These are phyloP conservation scores for Dioscorea dumetorum DNA, from an alignment of 106 monocot genomes.

Conservation along the genomic window DNA sequence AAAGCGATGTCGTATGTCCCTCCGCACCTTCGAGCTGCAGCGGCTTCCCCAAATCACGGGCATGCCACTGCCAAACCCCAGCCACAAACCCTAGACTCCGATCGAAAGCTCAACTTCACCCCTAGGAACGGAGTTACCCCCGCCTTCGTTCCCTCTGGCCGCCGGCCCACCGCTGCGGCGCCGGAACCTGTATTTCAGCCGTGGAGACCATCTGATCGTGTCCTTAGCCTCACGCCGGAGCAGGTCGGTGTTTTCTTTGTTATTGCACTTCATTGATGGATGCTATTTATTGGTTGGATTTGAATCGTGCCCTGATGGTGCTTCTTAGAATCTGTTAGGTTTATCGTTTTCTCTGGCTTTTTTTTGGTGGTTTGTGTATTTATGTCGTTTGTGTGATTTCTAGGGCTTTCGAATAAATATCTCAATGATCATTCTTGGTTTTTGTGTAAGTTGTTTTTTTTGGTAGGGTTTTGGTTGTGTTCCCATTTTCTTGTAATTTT, in stretches of 20 bases:
- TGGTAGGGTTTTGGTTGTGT: not conserved
- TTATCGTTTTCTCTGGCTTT: not conserved
- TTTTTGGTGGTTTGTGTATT: too few relatives aligned
- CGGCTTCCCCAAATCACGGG: constrained; percentile 11
- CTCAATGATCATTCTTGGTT: not conserved
- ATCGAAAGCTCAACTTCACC: constrained; percentile 1
- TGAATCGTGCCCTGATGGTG: not conserved
- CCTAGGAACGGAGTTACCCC: constrained; percentile 1
- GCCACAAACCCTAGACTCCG: constrained; percentile 16
- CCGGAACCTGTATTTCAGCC: constrained; percentile 32
- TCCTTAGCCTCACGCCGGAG: constrained; percentile 19
- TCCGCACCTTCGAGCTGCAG: constrained; percentile 28
- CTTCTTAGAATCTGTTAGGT: not conserved
- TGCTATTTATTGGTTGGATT: not conserved
- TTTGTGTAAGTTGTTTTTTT: not conserved
- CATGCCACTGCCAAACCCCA: constrained; percentile 15
- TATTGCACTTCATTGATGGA: not conserved
- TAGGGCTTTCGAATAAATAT: not conserved
- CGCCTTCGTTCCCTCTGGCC: not conserved
- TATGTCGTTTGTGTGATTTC: too few relatives aligned
- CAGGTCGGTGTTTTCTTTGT: constrained; percentile 17
- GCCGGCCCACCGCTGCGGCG: not conserved
- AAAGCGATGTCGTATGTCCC: constrained; percentile 34
- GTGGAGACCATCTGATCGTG: constrained; percentile 51
- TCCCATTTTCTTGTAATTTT: not conserved